Base-by-base conservation (phyloP, 140 eudicot species). In the Oenanthe javanica region DNA sequence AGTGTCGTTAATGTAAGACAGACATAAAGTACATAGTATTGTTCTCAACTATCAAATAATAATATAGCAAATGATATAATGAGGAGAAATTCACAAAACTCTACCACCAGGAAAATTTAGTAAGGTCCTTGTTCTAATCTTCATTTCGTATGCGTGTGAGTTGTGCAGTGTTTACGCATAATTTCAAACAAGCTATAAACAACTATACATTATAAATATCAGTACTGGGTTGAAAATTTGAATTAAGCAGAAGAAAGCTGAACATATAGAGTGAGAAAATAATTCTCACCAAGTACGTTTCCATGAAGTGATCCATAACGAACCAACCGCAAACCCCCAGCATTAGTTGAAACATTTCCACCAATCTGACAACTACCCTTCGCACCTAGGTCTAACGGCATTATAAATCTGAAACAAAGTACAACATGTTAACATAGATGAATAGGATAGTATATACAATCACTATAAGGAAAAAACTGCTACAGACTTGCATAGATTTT, bases 361-460 rank as follows among this genome's bases (percentile, higher is more conserved):
- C 99, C 99, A 87, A 95, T 92, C 79, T 92, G 99, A 77, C 97
- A 95, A 89, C 97, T 95, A 79, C 97, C 97, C 86, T 95, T 95
- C 78, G 97, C 97, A 84, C 97, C 99, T 69, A 95, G 88, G 79
- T 95, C 99, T 82, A 95, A 90, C 19, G 97, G 99, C 99, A 95
- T 95, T 55, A 95, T 86, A 84, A 88, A 95, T 49, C 99, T 95
- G 89, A 75, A 86, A 77, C 42, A 61, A 72, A 76, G 61, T 38
- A 76, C 40, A 76, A 51, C 67, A 47, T 38, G 19, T 21, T 45
- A 73, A 46, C 13, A 31, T 71, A 12, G 42, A 21, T 74, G 57
- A 18, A 12, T 47, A 49, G 27, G 77, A 73, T 73, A 38, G 77
- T 73, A 73, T 43, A 45, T 70, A 38, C 27, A 45, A 73, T 27